phyloP scores from a whole-genome alignment of 176 grass and related monocot species.

The Cymbopogon citratus region DNA sequence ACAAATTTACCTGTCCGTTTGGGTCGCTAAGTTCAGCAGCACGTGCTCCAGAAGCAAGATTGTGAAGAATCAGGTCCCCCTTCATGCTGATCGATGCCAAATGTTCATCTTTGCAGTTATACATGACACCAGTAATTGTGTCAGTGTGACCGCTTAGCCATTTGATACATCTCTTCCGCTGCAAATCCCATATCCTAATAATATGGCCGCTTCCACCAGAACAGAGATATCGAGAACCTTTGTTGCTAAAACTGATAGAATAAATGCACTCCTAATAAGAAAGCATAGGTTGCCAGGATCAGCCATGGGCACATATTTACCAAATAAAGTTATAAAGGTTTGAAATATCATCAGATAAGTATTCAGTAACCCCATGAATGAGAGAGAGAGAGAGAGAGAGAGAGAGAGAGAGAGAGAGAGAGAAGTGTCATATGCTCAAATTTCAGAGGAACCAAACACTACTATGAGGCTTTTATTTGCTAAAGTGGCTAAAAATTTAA shows the following conservation, averaged over 20 bases:
- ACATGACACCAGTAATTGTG: slow-evolving; percentile 91
- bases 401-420: not conserved
- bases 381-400: not conserved
- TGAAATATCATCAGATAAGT: not conserved
- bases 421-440: not conserved
- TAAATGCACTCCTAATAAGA: slow-evolving; percentile 78
- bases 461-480: not conserved
- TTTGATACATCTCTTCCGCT: slow-evolving; percentile 94
- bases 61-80: slow-evolving; percentile 98
- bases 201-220: slow-evolving; percentile 93
- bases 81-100: slow-evolving; percentile 92
- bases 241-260: slow-evolving; percentile 97
- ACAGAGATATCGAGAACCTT: slow-evolving; percentile 95
- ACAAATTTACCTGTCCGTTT: slow-evolving; percentile 80
- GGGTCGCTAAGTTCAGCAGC: slow-evolving; percentile 93
- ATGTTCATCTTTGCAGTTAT: slow-evolving; percentile 97
- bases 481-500: not conserved
- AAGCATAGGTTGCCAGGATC: slow-evolving; percentile 18
- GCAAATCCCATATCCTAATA: slow-evolving; percentile 96
- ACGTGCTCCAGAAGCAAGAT: slow-evolving; percentile 93
- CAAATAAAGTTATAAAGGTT: slow-evolving; percentile 1
- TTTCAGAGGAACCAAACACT: not conserved
- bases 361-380: not conserved
- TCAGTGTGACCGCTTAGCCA: slow-evolving; percentile 89
- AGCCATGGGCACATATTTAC: slow-evolving; percentile 5